These are phyloP conservation scores for Entonaema liquescens DNA, from an alignment of 495 filamentous ascomycete species.

Conservation along the genomic window DNA sequence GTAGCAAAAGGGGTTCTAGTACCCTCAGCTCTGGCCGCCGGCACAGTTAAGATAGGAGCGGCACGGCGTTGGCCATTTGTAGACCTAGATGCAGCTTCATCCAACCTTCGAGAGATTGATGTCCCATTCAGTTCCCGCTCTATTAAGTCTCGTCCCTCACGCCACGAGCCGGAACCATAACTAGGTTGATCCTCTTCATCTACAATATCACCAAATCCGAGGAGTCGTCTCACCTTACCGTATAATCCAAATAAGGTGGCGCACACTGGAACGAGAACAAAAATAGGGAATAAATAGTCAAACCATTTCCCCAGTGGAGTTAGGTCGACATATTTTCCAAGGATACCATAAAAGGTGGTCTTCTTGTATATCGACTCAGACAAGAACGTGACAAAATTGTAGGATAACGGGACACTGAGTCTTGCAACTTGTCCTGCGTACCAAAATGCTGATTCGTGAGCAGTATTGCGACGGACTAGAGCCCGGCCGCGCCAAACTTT, in stretches of 20 bases:
- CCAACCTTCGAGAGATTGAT: constrained; percentile 50
- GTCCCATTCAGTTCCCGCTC: constrained; percentile 82
- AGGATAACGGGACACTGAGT: constrained; percentile 88
- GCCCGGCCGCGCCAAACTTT: constrained; percentile 96
- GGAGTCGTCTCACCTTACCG: constrained; percentile 74
- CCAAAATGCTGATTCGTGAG: constrained; percentile 91
- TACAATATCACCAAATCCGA: constrained; percentile 81
- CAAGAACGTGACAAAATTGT: constrained; percentile 94
- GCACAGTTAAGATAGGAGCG: constrained; percentile 51
- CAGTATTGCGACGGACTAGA: constrained; percentile 88
- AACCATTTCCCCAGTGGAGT: constrained; percentile 86
- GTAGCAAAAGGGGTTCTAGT: constrained; percentile 53
- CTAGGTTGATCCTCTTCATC: constrained; percentile 73
- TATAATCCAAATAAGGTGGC: constrained; percentile 90
- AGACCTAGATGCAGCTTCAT: constrained; percentile 41
- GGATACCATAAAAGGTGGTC: constrained; percentile 86
- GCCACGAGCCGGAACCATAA: constrained; percentile 85
- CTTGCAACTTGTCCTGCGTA: constrained; percentile 90
- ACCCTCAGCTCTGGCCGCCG: constrained; percentile 30
- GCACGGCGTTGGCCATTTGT: constrained; percentile 37
- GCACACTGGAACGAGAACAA: constrained; percentile 83
- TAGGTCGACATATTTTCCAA: constrained; percentile 84
- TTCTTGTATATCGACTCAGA: constrained; percentile 68
- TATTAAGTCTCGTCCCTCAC: constrained; percentile 92
- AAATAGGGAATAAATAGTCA: constrained; percentile 84